Conservation (phyloP, 345 rosid genomes). For the Firmiana major region DNA sequence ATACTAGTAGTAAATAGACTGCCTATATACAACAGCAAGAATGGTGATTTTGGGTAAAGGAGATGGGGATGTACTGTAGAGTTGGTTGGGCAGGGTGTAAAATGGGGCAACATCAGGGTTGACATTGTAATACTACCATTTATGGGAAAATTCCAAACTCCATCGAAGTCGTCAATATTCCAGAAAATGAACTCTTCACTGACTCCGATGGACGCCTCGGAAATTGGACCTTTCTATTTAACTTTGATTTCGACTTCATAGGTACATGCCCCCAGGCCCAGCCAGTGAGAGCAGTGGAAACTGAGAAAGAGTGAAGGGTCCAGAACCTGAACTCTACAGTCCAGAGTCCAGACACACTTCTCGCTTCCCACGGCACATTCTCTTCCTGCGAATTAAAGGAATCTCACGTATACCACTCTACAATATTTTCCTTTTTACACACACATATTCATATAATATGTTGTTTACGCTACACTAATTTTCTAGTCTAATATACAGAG, state of each 20-base stretch:
- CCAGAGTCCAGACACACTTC: background rate
- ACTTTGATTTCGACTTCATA: background rate
- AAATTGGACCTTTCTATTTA: slow-evolving; percentile 16
- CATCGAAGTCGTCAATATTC: background rate
- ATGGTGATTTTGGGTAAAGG: too few relatives aligned
- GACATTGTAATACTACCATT: background rate
- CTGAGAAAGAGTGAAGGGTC: background rate
- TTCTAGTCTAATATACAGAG: too few relatives aligned
- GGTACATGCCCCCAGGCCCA: background rate
- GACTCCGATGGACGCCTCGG: slow-evolving; percentile 27
- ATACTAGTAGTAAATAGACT: background rate
- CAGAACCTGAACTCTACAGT: background rate
- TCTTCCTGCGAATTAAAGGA: background rate
- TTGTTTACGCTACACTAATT: too few relatives aligned
- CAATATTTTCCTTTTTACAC: too few relatives aligned
- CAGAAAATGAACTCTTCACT: slow-evolving; percentile 14
- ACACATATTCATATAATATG: too few relatives aligned
- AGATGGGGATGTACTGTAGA: too few relatives aligned
- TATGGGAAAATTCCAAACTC: slow-evolving; percentile 21
- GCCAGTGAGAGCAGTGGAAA: background rate
- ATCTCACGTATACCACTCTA: background rate
- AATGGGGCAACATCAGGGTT: background rate
- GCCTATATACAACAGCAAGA: too few relatives aligned
- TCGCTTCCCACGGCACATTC: background rate
- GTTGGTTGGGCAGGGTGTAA: too few relatives aligned